Evolutionary conservation across 768 basidiomycete species (phyloP), one percentile per base, ranked within the genome.

Genomic region (Amyloporia xantha): DNA sequence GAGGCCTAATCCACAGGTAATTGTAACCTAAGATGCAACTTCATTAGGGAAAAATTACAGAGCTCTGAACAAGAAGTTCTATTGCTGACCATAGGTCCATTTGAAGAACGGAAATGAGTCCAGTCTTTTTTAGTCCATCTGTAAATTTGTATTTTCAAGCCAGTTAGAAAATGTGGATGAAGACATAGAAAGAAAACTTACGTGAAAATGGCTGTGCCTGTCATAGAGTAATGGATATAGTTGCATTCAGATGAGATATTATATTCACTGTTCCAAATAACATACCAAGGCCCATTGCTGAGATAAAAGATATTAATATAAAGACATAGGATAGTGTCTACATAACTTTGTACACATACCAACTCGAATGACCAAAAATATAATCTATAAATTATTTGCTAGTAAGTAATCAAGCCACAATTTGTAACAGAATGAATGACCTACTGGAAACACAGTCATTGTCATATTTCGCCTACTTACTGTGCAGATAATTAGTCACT

Each of bases 271-370:
- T 44, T 15, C 12, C 23, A 10, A 26, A 30, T 15, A 23, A 48
- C 41, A 17, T 30, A 53, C 47, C 51, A 13, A 53, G 26, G 15
- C 51, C 41, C 23, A 49, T 41, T 9, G 12, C 48, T 53, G 43
- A 9, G 15, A 35, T 3, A 23, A 28, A 47, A 15, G 6, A n/a
- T 9, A 24, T 5, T 15, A 13, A 41, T 25, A 5, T 13, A 20
- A 28, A 12, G 21, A 21, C 33, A 35, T 21, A 10, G 24, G 6
- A 17, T 17, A 45, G n/a, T n/a, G n/a, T n/a, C n/a, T n/a, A n/a
- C n/a, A n/a, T n/a, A n/a, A n/a, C n/a, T n/a, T n/a, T n/a, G 13
- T 13, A n/a, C 7, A 50, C 49, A 6, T 24, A 50, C 49, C 12
- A 17, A 44, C 12, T 12, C 49, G 49, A 19, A 21, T 20, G 25